These are phyloP conservation scores for Exophiala sideris DNA, from an alignment of 2,329 filamentous ascomycete genomes.

Conservation along the genomic window DNA sequence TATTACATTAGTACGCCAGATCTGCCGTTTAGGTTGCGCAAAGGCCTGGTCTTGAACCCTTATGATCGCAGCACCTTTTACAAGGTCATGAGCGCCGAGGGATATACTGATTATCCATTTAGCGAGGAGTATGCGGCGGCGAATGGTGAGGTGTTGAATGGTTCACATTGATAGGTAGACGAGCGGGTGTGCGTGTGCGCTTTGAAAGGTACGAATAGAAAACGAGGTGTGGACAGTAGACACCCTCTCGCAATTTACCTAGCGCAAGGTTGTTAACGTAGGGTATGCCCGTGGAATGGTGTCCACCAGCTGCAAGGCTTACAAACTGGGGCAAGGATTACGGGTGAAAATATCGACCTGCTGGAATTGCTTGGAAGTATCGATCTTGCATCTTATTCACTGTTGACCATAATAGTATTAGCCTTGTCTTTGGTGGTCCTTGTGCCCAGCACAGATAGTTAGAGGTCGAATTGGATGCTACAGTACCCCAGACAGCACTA, in stretches of 20 bases:
- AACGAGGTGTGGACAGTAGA: neutral
- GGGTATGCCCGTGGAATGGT: neutral
- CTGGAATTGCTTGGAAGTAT: too few species aligned
- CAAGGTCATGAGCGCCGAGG: conserved; percentile 6
- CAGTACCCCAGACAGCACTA: too few species aligned
- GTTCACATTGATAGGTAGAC: neutral
- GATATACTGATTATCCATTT: conserved; percentile 28
- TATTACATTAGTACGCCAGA: conserved; percentile 14
- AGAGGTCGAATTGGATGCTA: too few species aligned
- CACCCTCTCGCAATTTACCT: neutral
- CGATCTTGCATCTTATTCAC: too few species aligned
- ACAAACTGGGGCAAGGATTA: neutral
- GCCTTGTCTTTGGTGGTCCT: too few species aligned
- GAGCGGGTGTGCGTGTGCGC: neutral
- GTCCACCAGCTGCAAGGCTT: neutral
- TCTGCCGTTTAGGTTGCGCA: conserved; percentile 13
- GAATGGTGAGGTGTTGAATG: neutral
- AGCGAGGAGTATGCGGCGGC: neutral
- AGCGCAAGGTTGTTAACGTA: neutral
- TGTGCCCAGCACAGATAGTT: too few species aligned
- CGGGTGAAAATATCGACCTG: too few species aligned
- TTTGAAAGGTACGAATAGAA: neutral
- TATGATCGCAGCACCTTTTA: conserved; percentile 14
- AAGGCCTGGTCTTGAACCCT: neutral
- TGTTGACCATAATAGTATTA: too few species aligned